A percentile compares a stretch with the other conserved stretches of the same genome.
Conservation (phyloP, 495 filamentous ascomycete genomes). For the Aspergillus olivimuriae region DNA sequence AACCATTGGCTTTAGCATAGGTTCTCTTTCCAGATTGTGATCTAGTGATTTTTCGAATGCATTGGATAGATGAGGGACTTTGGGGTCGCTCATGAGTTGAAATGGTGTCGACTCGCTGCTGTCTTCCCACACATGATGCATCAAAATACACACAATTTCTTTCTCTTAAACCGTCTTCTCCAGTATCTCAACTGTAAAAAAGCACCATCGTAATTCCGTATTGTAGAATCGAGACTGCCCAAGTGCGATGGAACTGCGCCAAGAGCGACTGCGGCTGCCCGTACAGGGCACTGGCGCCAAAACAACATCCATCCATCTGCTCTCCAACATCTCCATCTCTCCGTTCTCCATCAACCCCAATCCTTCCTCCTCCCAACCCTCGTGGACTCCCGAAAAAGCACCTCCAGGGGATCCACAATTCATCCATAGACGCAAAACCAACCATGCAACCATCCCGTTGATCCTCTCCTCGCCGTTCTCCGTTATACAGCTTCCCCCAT, state of each 20-base stretch:
- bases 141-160: too few relatives aligned
- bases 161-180: too few relatives aligned
- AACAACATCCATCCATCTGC: neutral
- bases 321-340: neutral
- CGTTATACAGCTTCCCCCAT: neutral
- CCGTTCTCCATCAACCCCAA: neutral
- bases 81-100: too few relatives aligned
- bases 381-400: neutral
- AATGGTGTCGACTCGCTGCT: too few relatives aligned
- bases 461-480: neutral
- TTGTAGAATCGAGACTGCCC: too few relatives aligned
- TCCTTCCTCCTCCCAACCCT: neutral
- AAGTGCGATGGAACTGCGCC: too few relatives aligned
- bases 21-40: neutral
- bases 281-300: too few relatives aligned
- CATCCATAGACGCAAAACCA: neutral
- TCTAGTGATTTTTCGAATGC: too few relatives aligned
- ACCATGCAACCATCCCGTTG: constrained; percentile 3
- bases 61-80: too few relatives aligned
- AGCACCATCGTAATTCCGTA: too few relatives aligned
- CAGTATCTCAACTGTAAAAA: too few relatives aligned
- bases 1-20: constrained; percentile 4
- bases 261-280: neutral
- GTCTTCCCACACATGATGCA: too few relatives aligned
- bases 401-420: neutral